Conservation (phyloP, 352 stramenopile species). For the Pythium vanterpoolii region DNA sequence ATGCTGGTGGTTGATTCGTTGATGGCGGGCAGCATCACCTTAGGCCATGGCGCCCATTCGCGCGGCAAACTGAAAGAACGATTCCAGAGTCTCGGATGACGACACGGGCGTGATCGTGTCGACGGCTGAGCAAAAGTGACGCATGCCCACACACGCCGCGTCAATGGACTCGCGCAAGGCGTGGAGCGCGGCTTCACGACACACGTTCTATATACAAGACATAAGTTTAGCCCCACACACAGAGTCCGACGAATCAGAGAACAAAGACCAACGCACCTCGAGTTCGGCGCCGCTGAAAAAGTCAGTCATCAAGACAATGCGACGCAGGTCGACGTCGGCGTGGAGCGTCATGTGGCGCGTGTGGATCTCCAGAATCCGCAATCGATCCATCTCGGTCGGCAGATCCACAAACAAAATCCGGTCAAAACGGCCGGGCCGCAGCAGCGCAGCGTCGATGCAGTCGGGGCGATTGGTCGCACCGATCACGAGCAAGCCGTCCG, state of each 20-base stretch:
- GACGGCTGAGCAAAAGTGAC: conserved; percentile 58
- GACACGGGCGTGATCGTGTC: conserved; percentile 51
- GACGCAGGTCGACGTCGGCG: conserved; percentile 56
- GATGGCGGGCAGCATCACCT: not conserved
- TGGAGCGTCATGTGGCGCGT: conserved; percentile 57
- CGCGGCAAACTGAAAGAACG: conserved; percentile 62
- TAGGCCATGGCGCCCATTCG: conserved; percentile 54
- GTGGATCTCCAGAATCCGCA: conserved; percentile 79
- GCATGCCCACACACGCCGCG: conserved; percentile 43
- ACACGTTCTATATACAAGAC: conserved; percentile 66
- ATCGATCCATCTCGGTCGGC: conserved; percentile 52
- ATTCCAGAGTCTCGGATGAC: conserved; percentile 41
- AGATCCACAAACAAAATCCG: conserved; percentile 95
- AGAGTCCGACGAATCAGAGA: not conserved
- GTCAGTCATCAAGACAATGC: conserved; percentile 46
- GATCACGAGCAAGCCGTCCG: conserved; percentile 95
- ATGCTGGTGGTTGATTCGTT: not conserved
- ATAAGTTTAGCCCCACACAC: not conserved
- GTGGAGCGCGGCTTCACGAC: conserved; percentile 74
- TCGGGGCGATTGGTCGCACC: conserved; percentile 97
- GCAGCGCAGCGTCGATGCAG: conserved; percentile 97
- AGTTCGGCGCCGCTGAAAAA: conserved; percentile 87
- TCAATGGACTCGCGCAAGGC: conserved; percentile 71
- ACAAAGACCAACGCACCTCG: conserved; percentile 51
- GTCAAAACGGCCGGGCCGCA: conserved; percentile 95